These are phyloP conservation scores for Rosa lucieae DNA, from an alignment of 306 rosid species.

Conservation along the genomic window DNA sequence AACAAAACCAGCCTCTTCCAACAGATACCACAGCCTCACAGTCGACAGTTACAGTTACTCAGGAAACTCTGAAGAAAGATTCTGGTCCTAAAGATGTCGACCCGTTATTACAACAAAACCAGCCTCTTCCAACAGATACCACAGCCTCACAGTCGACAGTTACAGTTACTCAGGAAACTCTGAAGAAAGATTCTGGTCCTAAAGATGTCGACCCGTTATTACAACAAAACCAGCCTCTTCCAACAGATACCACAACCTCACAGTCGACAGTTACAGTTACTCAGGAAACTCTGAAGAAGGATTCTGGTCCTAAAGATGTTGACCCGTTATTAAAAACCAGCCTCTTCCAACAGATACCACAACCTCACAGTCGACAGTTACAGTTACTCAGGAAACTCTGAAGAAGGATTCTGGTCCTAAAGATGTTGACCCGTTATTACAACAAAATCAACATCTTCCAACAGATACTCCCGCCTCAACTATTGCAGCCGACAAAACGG, in stretches of 20 bases:
- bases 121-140: conserved; percentile 29
- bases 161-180: conserved; percentile 6
- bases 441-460: too few relatives aligned
- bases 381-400: too few relatives aligned
- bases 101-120: conserved; percentile 31
- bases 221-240: conserved; percentile 34
- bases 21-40: conserved; percentile 24
- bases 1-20: conserved; percentile 36
- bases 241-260: conserved; percentile 28
- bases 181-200: conserved; percentile 17
- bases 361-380: conserved; percentile 8
- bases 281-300: conserved; percentile 15
- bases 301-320: conserved; percentile 11
- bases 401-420: too few relatives aligned
- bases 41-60: neutral
- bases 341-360: conserved; percentile 27
- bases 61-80: conserved; percentile 17
- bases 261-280: neutral
- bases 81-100: conserved; percentile 11
- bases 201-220: conserved; percentile 16
- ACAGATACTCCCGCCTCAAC: conserved; percentile 22
- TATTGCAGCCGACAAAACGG: conserved; percentile 27
- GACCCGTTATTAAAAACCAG: conserved; percentile 31
- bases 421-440: too few relatives aligned
- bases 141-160: conserved; percentile 8